These are phyloP conservation scores for Cryphonectria radicalis DNA, from an alignment of 2,329 filamentous ascomycete species.

Conservation along the genomic window DNA sequence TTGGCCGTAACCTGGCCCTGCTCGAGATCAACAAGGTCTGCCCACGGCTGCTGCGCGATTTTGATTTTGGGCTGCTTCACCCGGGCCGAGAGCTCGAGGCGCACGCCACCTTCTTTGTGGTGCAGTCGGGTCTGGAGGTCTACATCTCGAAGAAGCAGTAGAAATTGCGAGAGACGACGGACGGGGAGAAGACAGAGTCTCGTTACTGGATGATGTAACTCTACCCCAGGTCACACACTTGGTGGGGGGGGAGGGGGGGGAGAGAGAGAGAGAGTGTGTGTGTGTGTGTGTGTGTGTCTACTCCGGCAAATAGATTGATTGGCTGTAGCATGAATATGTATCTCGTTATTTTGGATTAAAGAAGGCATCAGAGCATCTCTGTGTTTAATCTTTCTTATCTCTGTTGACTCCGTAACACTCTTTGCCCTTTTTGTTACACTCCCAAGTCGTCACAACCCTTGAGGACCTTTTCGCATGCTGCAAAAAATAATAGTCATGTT, in stretches of 20 bases:
- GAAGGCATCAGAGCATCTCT: too few relatives aligned
- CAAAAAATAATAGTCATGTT: neutral
- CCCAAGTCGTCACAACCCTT: neutral
- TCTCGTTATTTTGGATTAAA: too few relatives aligned
- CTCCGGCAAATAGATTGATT: too few relatives aligned
- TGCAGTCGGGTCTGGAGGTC: slow-evolving; percentile 60
- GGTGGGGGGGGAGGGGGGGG: too few relatives aligned
- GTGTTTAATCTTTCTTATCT: too few relatives aligned
- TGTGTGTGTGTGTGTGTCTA: too few relatives aligned
- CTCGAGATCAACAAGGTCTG: slow-evolving; percentile 64
- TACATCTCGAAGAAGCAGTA: slow-evolving; percentile 45
- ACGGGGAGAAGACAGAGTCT: neutral
- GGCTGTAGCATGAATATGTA: too few relatives aligned
- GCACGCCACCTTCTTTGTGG: slow-evolving; percentile 64
- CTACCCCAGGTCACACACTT: neutral
- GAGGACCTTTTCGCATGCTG: neutral
- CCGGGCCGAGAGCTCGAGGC: slow-evolving; percentile 54
- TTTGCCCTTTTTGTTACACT: neutral
- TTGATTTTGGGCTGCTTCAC: slow-evolving; percentile 56
- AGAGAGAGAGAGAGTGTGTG: too few relatives aligned
- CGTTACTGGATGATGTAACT: neutral
- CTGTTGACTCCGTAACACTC: neutral
- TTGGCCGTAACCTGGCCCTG: slow-evolving; percentile 58
- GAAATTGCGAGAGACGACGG: neutral
- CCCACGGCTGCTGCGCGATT: slow-evolving; percentile 58